Percentiles rank a stretch among this genome's conserved stretches.
These are phyloP conservation scores for Tolypocladium album DNA, from an alignment of 2,329 filamentous ascomycete species.

Conservation along the genomic window DNA sequence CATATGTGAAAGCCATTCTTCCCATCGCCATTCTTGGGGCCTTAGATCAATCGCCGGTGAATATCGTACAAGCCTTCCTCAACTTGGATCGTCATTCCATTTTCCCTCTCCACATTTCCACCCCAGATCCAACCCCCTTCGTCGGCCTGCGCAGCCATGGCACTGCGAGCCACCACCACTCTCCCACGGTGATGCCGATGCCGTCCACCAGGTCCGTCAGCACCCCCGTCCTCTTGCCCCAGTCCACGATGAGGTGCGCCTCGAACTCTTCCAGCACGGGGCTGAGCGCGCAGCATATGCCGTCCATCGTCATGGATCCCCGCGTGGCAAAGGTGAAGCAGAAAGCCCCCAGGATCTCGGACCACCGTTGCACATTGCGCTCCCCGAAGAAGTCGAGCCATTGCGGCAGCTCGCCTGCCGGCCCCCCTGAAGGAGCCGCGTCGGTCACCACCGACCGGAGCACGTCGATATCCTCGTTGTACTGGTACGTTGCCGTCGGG, in stretches of 20 bases:
- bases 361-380: slow-evolving; percentile 50
- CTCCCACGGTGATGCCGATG: slow-evolving; percentile 35
- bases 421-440: slow-evolving; percentile 31
- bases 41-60: not conserved
- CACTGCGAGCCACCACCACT: slow-evolving; percentile 60
- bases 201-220: slow-evolving; percentile 29
- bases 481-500: slow-evolving; percentile 54
- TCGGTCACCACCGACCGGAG: slow-evolving; percentile 21
- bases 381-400: slow-evolving; percentile 63
- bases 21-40: not conserved
- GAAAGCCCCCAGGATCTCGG: slow-evolving; percentile 50
- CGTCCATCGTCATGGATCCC: slow-evolving; percentile 42
- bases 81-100: not conserved
- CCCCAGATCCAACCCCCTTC: not conserved
- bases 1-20: not conserved
- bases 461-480: slow-evolving; percentile 37
- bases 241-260: slow-evolving; percentile 44
- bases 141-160: slow-evolving; percentile 13
- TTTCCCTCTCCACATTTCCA: not conserved
- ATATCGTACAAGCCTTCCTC: not conserved
- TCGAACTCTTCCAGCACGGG: slow-evolving; percentile 54
- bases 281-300: slow-evolving; percentile 43
- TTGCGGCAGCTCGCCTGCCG: slow-evolving; percentile 47
- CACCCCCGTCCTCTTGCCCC: slow-evolving; percentile 45
- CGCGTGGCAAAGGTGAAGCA: slow-evolving; percentile 52